Evolutionary conservation across 225 moss, liverwort and hornwort genomes (phyloP).

Genomic region (Pseudoscleropodium purum): DNA sequence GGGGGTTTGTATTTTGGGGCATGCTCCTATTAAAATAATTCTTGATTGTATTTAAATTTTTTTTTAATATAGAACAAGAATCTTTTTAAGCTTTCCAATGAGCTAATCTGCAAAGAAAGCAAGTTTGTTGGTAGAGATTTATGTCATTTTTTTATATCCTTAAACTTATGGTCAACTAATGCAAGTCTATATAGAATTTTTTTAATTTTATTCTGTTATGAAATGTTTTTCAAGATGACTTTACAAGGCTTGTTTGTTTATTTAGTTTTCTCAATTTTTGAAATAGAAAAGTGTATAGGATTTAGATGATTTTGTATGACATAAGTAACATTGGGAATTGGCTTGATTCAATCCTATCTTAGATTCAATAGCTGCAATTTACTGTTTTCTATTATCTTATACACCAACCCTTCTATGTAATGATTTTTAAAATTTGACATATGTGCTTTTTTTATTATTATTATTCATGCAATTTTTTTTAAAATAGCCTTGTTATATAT

Average conservation of each 20-base stretch:
- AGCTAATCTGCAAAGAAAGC: too few species aligned
- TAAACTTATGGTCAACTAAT: neutral
- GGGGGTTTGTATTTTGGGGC: fast-evolving
- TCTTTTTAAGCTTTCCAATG: neutral
- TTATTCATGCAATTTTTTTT: fast-evolving
- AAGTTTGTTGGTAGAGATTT: neutral
- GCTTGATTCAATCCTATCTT: neutral
- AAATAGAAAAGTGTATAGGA: neutral
- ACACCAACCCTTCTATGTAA: fast-evolving
- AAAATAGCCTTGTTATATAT: neutral
- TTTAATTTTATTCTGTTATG: neutral
- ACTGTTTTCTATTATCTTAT: neutral
- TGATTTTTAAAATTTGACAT: neutral
- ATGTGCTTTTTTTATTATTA: neutral
- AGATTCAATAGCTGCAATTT: neutral
- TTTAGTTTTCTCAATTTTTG: neutral
- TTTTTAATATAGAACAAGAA: fast-evolving
- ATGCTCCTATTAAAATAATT: neutral
- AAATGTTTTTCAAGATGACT: neutral
- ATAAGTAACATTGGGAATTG: neutral
- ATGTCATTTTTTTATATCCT: neutral
- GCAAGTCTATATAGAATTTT: neutral
- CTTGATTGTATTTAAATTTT: neutral
- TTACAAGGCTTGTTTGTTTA: neutral
- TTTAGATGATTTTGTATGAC: neutral